phyloP scores from a whole-genome alignment of 805 yeast species.

The Saccharomyces mikatae region DNA sequence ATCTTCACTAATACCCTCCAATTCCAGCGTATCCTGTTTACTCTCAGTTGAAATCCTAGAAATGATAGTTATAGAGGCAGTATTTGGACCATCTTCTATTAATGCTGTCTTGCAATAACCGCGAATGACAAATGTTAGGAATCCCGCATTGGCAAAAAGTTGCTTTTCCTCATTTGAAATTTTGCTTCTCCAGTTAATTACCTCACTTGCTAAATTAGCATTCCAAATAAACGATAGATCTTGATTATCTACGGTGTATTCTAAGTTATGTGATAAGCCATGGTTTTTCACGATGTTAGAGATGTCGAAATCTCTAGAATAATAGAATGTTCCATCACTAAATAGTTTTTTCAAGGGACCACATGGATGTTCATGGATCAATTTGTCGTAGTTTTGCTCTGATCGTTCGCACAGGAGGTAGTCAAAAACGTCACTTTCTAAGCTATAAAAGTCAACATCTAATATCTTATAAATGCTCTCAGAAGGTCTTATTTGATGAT shows the following conservation, averaged over 20 bases:
- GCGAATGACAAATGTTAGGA: constrained; percentile 75
- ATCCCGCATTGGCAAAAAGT: constrained; percentile 56
- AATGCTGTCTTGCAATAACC: constrained; percentile 76
- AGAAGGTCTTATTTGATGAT: constrained; percentile 26
- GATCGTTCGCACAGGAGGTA: constrained; percentile 19
- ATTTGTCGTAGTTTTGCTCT: constrained; percentile 25
- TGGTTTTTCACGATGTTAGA: constrained; percentile 73
- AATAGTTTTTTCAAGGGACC: constrained; percentile 63
- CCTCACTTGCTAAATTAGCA: constrained; percentile 69
- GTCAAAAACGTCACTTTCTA: constrained; percentile 52
- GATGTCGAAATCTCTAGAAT: constrained; percentile 81
- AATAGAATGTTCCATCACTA: constrained; percentile 79
- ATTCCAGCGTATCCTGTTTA: constrained; percentile 79
- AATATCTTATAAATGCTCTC: constrained; percentile 47
- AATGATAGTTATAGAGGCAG: constrained; percentile 55
- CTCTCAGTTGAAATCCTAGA: constrained; percentile 86
- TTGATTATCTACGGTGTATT: constrained; percentile 40
- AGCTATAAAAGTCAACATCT: constrained; percentile 59
- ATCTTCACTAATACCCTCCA: constrained; percentile 83
- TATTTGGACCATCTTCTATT: constrained; percentile 18
- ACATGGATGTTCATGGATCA: constrained; percentile 65
- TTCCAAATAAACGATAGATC: constrained; percentile 90
- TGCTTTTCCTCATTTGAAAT: constrained; percentile 51
- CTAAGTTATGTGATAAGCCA: constrained; percentile 38
- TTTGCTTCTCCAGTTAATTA: constrained; percentile 61